Base-by-base conservation (phyloP, 495 filamentous ascomycete species). In the Diplogelasinospora grovesii region DNA sequence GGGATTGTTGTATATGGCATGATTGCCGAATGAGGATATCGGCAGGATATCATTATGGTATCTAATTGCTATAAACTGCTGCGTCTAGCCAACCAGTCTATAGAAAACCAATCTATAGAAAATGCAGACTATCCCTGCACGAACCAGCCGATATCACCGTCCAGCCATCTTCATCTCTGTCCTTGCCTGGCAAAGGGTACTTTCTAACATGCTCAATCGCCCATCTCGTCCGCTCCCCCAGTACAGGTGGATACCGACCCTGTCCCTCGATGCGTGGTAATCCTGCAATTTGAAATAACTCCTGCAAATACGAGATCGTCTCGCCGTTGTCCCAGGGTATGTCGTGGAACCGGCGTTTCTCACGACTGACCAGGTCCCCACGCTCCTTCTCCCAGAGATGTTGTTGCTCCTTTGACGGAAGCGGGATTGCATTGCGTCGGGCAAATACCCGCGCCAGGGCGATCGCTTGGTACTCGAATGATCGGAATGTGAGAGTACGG, bases 391-490 rank as follows among this genome's bases (percentile, higher is more conserved):
- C 69, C 70, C 70, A 74, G 5, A 30, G 33, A 39, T 57, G 46
- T 45, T 69, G 64, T 40, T 65, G 61, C 8, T 35, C 42, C 0
- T 50, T 6, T 0, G 54, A 18, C 0, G 69, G 68, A 19, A 74
- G 46, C 9, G 50, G 27, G 7, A 18, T 18, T 3, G 44, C 28
- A 24, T 64, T 54, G 9, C 70, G 54, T 0, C 54, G 53, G 3
- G 65, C 41, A 46, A 65, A 72, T 8, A 73, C 39, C 7, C 70
- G 61, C 2, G 70, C 69, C 1, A 72, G 52, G 0, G 69, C 68
- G 23, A 73, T 52, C 21, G 69, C 69, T 35, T 74, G 70, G 55
- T 72, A 74, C 46, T 74, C 69, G 48, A 72, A 74, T 28, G 58
- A 60, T 5, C 69, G 52, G 46, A 72, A 74, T 1, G 70, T 73